Evolutionary conservation across 805 yeast genomes (phyloP).

Genomic region (Ogataea trehaloabstinens): DNA sequence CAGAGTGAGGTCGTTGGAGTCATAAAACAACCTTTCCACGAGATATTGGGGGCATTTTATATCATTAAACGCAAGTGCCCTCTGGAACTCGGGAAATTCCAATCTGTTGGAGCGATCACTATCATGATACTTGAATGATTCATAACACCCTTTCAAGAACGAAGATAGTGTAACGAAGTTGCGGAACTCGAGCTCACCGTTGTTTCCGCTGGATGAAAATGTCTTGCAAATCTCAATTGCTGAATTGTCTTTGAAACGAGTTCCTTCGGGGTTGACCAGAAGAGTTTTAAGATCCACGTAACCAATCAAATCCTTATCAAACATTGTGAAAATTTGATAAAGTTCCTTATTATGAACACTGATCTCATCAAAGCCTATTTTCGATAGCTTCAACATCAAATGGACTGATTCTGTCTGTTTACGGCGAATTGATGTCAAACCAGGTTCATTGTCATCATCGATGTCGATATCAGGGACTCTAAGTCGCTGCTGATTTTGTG

Average conservation of each 20-base stretch:
- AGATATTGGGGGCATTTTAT: slow-evolving; percentile 23
- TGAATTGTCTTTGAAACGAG: slow-evolving; percentile 18
- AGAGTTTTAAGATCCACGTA: slow-evolving; percentile 15
- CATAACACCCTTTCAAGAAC: slow-evolving; percentile 32
- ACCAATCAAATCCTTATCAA: slow-evolving; percentile 17
- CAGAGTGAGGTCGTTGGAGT: slow-evolving; percentile 20
- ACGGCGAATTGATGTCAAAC: neutral
- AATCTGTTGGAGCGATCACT: slow-evolving; percentile 24
- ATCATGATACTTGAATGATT: slow-evolving; percentile 30
- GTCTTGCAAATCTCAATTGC: slow-evolving; percentile 19
- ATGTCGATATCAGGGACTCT: slow-evolving; percentile 18
- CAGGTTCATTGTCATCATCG: slow-evolving; percentile 8
- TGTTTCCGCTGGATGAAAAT: slow-evolving; percentile 13
- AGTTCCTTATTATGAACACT: slow-evolving; percentile 23
- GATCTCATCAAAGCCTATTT: slow-evolving; percentile 14
- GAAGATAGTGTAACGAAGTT: slow-evolving; percentile 27
- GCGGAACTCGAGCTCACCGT: slow-evolving; percentile 23
- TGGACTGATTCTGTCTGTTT: slow-evolving; percentile 1
- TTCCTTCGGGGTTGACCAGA: slow-evolving; percentile 25
- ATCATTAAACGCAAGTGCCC: slow-evolving; percentile 24
- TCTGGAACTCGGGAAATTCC: slow-evolving; percentile 27
- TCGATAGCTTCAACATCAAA: slow-evolving; percentile 14
- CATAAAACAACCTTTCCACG: slow-evolving; percentile 19
- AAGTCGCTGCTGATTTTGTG: slow-evolving; percentile 4
- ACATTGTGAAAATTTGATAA: slow-evolving; percentile 16